Evolutionary conservation across 2,329 filamentous ascomycete genomes (phyloP).

Genomic region (Exophiala bonariae): DNA sequence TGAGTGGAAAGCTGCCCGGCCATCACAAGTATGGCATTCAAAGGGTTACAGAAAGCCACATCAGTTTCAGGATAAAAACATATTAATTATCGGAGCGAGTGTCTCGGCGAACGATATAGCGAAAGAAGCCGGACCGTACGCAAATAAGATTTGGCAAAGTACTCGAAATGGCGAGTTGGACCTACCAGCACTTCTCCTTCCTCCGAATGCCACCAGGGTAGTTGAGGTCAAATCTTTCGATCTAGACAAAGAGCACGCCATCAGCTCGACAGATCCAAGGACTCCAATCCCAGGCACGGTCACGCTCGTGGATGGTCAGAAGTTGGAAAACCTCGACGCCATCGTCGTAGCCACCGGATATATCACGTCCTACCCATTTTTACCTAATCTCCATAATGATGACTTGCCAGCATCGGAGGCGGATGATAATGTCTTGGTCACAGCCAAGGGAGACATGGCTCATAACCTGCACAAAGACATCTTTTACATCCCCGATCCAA

Average conservation of each 20-base stretch:
- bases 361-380: slow-evolving; percentile 65
- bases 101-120: slow-evolving; percentile 58
- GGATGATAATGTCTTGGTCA: slow-evolving; percentile 58
- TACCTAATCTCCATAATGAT: slow-evolving; percentile 54
- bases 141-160: slow-evolving; percentile 53
- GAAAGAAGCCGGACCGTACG: slow-evolving; percentile 49
- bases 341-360: slow-evolving; percentile 70
- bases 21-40: slow-evolving; percentile 50
- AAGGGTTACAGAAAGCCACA: slow-evolving; percentile 51
- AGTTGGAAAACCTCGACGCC: slow-evolving; percentile 57
- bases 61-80: slow-evolving; percentile 55
- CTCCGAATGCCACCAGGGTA: slow-evolving; percentile 53
- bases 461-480: slow-evolving; percentile 72
- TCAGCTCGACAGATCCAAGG: slow-evolving; percentile 15
- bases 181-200: slow-evolving; percentile 54
- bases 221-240: slow-evolving; percentile 53
- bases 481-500: slow-evolving; percentile 68
- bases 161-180: slow-evolving; percentile 64
- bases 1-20: slow-evolving; percentile 48
- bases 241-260: slow-evolving; percentile 7
- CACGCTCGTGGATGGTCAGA: slow-evolving; percentile 53
- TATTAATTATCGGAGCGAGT: slow-evolving; percentile 57
- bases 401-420: slow-evolving; percentile 46
- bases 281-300: slow-evolving; percentile 52
- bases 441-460: slow-evolving; percentile 57